These are phyloP conservation scores for Styphnolobium japonicum DNA, from an alignment of 306 rosid genomes.

Conservation along the genomic window DNA sequence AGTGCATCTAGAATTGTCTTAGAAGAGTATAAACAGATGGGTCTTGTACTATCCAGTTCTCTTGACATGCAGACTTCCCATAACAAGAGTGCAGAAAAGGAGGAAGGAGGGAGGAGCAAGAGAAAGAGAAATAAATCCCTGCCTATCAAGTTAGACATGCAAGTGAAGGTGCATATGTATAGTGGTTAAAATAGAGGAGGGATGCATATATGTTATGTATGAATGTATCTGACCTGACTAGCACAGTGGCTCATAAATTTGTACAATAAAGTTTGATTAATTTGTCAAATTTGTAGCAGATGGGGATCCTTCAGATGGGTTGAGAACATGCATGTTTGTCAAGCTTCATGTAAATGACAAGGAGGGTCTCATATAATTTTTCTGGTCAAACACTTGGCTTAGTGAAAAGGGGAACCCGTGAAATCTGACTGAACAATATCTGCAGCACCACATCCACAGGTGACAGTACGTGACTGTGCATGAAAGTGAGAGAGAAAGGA, in stretches of 20 bases:
- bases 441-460: slow-evolving; percentile 15
- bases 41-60: neutral
- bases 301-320: neutral
- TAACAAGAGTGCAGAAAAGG: neutral
- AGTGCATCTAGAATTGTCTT: neutral
- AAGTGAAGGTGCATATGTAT: neutral
- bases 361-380: neutral
- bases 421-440: slow-evolving; percentile 14
- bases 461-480: slow-evolving; percentile 19
- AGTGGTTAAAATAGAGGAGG: neutral
- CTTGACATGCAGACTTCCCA: neutral
- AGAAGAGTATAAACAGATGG: neutral
- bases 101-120: neutral
- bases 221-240: slow-evolving; percentile 6
- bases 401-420: slow-evolving; percentile 35
- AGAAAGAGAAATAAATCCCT: neutral
- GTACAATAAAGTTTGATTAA: neutral
- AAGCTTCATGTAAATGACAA: slow-evolving; percentile 25
- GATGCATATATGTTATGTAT: neutral
- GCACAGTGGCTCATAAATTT: neutral
- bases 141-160: neutral
- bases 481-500: slow-evolving; percentile 23
- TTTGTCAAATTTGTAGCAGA: slow-evolving; percentile 3
- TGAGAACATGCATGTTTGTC: neutral
- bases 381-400: neutral